Conservation (phyloP, 2,329 filamentous ascomycete species). For the Podosphaera xanthii region DNA sequence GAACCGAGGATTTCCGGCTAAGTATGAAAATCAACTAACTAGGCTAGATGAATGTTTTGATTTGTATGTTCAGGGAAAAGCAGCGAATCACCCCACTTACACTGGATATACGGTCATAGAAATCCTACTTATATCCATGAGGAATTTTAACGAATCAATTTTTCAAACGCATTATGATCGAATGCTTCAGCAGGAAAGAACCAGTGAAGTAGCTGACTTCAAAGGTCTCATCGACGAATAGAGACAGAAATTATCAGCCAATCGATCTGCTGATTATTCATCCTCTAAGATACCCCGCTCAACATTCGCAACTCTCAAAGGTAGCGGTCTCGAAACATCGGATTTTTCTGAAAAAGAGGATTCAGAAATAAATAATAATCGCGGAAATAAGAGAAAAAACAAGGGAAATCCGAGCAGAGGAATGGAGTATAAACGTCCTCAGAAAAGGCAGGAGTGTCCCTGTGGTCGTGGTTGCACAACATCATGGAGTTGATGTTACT, state of each 20-base stretch:
- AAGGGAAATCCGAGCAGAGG: not conserved
- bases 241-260: not conserved
- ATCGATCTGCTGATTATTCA: not conserved
- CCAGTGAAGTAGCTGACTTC: not conserved
- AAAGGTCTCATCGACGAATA: not conserved
- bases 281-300: not conserved
- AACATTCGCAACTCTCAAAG: not conserved
- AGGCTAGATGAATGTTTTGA: not conserved
- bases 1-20: not conserved
- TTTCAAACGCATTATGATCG: not conserved
- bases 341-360: not conserved
- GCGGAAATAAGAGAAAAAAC: not conserved
- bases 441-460: too few species aligned
- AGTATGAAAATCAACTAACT: not conserved
- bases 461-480: too few species aligned
- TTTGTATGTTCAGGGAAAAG: not conserved
- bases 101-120: not conserved
- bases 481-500: too few species aligned
- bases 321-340: not conserved
- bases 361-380: not conserved
- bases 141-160: not conserved
- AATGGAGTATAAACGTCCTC: not conserved
- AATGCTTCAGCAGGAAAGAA: not conserved
- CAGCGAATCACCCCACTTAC: not conserved
- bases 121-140: not conserved